phyloP scores from a whole-genome alignment of 306 rosid species.

The Vigna radiata region DNA sequence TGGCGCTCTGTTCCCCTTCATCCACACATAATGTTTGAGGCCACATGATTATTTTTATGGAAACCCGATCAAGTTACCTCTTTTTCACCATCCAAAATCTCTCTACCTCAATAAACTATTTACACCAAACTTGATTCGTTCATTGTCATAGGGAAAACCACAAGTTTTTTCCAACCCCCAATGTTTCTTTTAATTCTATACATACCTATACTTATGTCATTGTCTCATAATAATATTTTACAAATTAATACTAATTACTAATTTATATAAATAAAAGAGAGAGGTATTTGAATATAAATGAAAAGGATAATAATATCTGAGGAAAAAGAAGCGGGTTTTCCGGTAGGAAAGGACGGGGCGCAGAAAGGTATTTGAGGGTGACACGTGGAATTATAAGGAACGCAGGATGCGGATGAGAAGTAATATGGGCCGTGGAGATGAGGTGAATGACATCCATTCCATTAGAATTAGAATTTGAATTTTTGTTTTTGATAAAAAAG shows the following conservation, averaged over 20 bases:
- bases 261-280: not conserved
- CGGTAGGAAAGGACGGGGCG: conserved; percentile 70
- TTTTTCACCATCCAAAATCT: conserved; percentile 67
- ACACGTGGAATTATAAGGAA: conserved; percentile 41
- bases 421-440: conserved; percentile 40
- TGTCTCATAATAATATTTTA: not conserved
- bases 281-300: not conserved
- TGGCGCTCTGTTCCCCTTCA: conserved; percentile 77
- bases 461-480: conserved; percentile 45
- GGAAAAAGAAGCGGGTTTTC: conserved; percentile 94
- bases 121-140: conserved; percentile 5
- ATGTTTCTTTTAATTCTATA: not conserved
- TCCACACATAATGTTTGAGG: conserved; percentile 45
- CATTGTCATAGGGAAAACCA: not conserved
- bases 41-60: conserved; percentile 50
- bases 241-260: not conserved
- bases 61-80: conserved; percentile 55
- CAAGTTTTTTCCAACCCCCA: not conserved
- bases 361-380: conserved; percentile 50
- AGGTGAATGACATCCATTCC: conserved; percentile 58
- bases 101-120: conserved; percentile 48
- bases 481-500: conserved; percentile 26
- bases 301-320: conserved; percentile 43
- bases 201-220: not conserved
- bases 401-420: conserved; percentile 49